Conservation (phyloP, 176 grass and related monocot genomes). For the Zea luxurians region DNA sequence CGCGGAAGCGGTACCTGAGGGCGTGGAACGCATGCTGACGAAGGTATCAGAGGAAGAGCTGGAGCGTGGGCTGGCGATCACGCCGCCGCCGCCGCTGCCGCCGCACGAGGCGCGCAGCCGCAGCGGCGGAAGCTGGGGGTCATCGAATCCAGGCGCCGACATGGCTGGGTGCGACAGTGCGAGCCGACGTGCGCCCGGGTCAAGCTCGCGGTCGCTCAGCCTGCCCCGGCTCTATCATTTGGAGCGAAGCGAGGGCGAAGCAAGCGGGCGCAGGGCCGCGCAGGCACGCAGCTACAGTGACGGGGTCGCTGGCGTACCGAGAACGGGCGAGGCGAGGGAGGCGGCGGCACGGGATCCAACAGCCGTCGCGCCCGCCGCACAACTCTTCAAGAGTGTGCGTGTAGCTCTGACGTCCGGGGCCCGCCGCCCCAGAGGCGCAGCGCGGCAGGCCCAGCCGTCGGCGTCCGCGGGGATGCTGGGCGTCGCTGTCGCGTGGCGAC, state of each 20-base stretch:
- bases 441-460: conserved; percentile 26
- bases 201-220: conserved; percentile 20
- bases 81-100: neutral
- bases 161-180: conserved; percentile 24
- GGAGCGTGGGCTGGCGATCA: conserved; percentile 33
- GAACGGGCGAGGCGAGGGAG: neutral
- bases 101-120: conserved; percentile 38
- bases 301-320: neutral
- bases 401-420: neutral
- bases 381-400: neutral
- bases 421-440: neutral
- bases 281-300: neutral
- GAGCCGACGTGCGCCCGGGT: neutral
- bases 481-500: conserved; percentile 37
- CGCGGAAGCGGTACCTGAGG: conserved; percentile 57
- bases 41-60: conserved; percentile 58
- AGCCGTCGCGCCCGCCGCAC: conserved; percentile 8
- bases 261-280: neutral
- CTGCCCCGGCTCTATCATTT: conserved; percentile 29
- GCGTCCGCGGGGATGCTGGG: neutral
- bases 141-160: conserved; percentile 39
- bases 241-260: conserved; percentile 27
- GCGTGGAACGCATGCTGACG: conserved; percentile 74
- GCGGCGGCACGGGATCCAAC: conserved; percentile 41
- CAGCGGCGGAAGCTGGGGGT: conserved; percentile 56